These are phyloP conservation scores for Tulasnella sp. DNA, from an alignment of 768 basidiomycete genomes.

Conservation along the genomic window DNA sequence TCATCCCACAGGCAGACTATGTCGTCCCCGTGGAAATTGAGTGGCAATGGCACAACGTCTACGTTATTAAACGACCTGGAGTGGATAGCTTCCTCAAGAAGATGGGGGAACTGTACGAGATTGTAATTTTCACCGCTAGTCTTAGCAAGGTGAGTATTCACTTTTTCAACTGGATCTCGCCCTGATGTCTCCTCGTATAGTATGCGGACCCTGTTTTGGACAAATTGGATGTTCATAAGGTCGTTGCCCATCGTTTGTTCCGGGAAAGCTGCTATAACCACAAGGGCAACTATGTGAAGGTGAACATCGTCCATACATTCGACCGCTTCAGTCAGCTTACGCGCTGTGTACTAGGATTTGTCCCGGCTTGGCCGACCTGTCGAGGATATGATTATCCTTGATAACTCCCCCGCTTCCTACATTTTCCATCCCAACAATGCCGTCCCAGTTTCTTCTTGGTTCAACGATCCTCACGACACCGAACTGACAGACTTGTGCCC, in stretches of 20 bases:
- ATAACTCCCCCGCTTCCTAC: constrained; percentile 98
- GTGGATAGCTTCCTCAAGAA: constrained; percentile 93
- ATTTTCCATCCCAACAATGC: constrained; percentile 99
- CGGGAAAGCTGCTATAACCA: constrained; percentile 98
- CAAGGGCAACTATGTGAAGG: constrained; percentile 98
- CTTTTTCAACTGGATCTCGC: constrained; percentile 1
- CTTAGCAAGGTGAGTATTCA: constrained; percentile 69
- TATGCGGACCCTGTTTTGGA: constrained; percentile 98
- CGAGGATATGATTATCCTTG: constrained; percentile 89
- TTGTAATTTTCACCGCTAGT: constrained; percentile 96
- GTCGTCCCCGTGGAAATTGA: constrained; percentile 99
- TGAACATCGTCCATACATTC: constrained; percentile 26
- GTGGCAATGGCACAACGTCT: constrained; percentile 96
- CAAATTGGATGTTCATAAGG: constrained; percentile 85
- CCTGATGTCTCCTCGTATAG: constrained; percentile 32
- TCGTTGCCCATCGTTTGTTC: constrained; percentile 89
- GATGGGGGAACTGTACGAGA: constrained; percentile 98
- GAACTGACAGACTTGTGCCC: constrained; percentile 92
- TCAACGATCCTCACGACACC: constrained; percentile 97
- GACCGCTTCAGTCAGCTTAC: neutral
- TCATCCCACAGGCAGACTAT: constrained; percentile 89
- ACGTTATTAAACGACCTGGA: constrained; percentile 96
- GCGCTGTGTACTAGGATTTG: constrained; percentile 50
- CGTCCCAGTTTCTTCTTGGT: constrained; percentile 98
- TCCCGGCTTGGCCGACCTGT: constrained; percentile 95